Conservation (phyloP, 768 basidiomycete species). For the Pleurotus salmoneostramineus region DNA sequence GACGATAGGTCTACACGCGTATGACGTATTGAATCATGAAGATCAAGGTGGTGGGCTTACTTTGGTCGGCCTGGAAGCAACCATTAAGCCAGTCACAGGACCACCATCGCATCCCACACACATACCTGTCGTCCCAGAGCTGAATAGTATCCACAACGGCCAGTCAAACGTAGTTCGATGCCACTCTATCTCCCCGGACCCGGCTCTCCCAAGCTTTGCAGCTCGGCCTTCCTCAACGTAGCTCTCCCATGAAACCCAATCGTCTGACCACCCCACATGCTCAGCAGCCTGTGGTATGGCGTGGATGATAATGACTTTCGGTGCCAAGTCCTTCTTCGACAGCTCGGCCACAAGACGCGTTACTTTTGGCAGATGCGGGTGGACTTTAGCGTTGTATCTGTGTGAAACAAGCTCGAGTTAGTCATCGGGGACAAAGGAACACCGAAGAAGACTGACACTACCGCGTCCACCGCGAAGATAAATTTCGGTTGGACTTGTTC, state of each 20-base stretch:
- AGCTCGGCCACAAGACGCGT: constrained; percentile 53
- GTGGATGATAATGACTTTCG: constrained; percentile 57
- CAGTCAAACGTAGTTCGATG: constrained; percentile 59
- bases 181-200: constrained; percentile 62
- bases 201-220: constrained; percentile 41
- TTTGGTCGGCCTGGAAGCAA: constrained; percentile 40
- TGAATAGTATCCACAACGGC: constrained; percentile 87
- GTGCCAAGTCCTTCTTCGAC: constrained; percentile 26
- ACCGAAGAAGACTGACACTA: constrained; percentile 42
- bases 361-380: constrained; percentile 64
- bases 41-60: constrained; percentile 28
- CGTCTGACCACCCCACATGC: constrained; percentile 34
- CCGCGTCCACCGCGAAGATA: constrained; percentile 70
- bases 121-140: constrained; percentile 76
- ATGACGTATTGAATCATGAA: constrained; percentile 8
- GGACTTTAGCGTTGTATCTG: constrained; percentile 71
- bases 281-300: constrained; percentile 31
- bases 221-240: constrained; percentile 46
- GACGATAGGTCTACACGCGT: constrained; percentile 58
- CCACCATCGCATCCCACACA: not conserved
- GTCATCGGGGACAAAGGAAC: constrained; percentile 11
- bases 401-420: not conserved
- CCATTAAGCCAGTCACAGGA: not conserved
- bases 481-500: constrained; percentile 76
- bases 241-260: constrained; percentile 52